A percentile compares a stretch with the other conserved stretches of the same genome.
Conservation (phyloP, 345 rosid species). For the Eutrema japonicum region DNA sequence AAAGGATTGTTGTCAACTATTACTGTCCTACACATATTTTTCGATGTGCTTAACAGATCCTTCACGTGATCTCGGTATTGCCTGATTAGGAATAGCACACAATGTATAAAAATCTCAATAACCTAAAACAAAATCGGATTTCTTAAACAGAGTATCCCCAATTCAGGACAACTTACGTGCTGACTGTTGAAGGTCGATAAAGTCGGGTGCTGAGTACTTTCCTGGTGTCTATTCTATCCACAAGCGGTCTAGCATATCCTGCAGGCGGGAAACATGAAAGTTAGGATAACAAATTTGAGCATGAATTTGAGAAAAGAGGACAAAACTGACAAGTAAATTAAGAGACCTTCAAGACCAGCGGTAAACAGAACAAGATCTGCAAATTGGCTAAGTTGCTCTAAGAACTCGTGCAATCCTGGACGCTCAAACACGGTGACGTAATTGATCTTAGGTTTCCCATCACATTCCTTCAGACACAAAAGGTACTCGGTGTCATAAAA, state of each 20-base stretch:
- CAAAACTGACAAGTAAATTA: slow-evolving; percentile 23
- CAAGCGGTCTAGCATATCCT: slow-evolving; percentile 97
- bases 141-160: not conserved
- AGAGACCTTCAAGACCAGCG: slow-evolving; percentile 93
- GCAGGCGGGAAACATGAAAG: slow-evolving; percentile 17
- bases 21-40: slow-evolving; percentile 75
- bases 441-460: slow-evolving; percentile 76
- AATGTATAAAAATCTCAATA: not conserved
- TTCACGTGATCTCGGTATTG: slow-evolving; percentile 86
- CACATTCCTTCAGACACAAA: slow-evolving; percentile 63
- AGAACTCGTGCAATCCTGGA: slow-evolving; percentile 86
- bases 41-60: slow-evolving; percentile 80
- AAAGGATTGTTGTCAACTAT: slow-evolving; percentile 96
- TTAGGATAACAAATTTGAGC: slow-evolving; percentile 9
- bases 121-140: slow-evolving; percentile 12
- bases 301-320: not conserved
- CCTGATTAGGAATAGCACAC: slow-evolving; percentile 46
- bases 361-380: slow-evolving; percentile 89
- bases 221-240: slow-evolving; percentile 78
- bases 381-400: slow-evolving; percentile 69
- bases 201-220: slow-evolving; percentile 74
- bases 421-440: slow-evolving; percentile 92
- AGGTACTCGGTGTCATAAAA: slow-evolving; percentile 44
- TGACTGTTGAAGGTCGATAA: slow-evolving; percentile 92
- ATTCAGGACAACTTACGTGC: slow-evolving; percentile 69